phyloP scores from a whole-genome alignment of 164 flowering plant genomes.

The Chimonanthus praecox region DNA sequence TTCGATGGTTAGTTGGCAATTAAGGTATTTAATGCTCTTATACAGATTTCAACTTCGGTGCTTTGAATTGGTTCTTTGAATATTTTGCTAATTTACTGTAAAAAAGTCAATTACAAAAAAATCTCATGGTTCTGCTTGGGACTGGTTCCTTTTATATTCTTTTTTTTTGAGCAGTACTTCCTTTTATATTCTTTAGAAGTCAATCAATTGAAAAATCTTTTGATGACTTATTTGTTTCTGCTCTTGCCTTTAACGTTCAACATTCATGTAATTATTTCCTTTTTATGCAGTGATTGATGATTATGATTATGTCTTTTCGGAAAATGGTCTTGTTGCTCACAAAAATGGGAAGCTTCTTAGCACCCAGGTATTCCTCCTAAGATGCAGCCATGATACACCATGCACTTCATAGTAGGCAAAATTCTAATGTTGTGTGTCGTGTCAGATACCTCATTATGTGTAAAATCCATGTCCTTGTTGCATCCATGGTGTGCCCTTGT shows the following conservation, averaged over 20 bases:
- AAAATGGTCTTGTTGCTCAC: conserved; percentile 96
- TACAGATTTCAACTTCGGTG: not conserved
- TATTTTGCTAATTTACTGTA: too few relatives aligned
- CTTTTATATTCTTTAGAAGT: too few relatives aligned
- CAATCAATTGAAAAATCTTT: not conserved
- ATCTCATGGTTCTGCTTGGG: not conserved
- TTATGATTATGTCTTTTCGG: conserved; percentile 89
- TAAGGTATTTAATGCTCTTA: not conserved
- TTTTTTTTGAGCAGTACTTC: too few relatives aligned
- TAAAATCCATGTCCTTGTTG: too few relatives aligned
- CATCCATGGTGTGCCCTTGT: too few relatives aligned
- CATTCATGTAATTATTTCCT: too few relatives aligned
- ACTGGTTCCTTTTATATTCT: not conserved
- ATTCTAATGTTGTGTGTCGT: too few relatives aligned
- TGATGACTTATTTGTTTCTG: not conserved
- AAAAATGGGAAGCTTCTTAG: conserved; percentile 79
- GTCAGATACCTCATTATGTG: too few relatives aligned
- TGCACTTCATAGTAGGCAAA: too few relatives aligned
- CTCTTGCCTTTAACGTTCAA: not conserved
- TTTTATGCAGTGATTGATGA: conserved; percentile 65
- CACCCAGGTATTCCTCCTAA: conserved; percentile 49
- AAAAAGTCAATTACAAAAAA: not conserved
- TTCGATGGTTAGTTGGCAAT: not conserved
- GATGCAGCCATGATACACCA: too few relatives aligned
- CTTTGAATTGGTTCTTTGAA: not conserved